Evolutionary conservation across 352 stramenopile species (phyloP), one percentile per base, ranked within the genome.

Genomic region (Phytophthora tentaculata): DNA sequence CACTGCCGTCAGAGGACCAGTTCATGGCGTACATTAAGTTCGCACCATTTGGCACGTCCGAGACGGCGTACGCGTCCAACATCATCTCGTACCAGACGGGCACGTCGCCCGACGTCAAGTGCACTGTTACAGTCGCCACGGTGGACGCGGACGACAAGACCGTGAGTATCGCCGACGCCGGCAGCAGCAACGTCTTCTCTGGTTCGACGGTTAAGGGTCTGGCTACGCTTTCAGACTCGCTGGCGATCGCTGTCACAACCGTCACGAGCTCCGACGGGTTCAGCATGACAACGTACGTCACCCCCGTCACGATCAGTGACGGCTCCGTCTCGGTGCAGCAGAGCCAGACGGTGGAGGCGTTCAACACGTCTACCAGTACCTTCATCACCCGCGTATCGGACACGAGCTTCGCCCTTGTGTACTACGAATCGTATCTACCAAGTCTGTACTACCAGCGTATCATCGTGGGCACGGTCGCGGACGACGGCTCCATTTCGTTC

Each of bases 321-420:
- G 69, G 60, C 53, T 72, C 57, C 48, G 73, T 89, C 23, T 66
- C 60, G 23, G 58, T 90, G 48, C 61, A 77, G 50, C 74, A 80
- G 55, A 74, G 81, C 19, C 71, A 77, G 52, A 80, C 78, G 22
- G 69, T 81, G 13, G 67, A 83, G 26, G 81, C 68, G 0, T 79
- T 73, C 71, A 90, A 89, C 60, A 83, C 78, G 65, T 89, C 80
- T 67, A 70, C 61, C 44, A 91, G 82, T 55, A 92, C 76, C 68
- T 92, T 90, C 53, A 74, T 94, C 54, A 77, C 79, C 37, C 80
- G 80, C 35, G 56, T 94, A 29, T 91, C 83, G 44, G 82, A 86
- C 54, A 80, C 77, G 57, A 74, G 59, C 51, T 94, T 94, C 61
- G 84, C 81, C 0, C 61, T 88, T 1, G 75, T 80, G 19, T 91